Conservation (phyloP, 2,329 filamentous ascomycete genomes). For the Pseudocercospora musae region DNA sequence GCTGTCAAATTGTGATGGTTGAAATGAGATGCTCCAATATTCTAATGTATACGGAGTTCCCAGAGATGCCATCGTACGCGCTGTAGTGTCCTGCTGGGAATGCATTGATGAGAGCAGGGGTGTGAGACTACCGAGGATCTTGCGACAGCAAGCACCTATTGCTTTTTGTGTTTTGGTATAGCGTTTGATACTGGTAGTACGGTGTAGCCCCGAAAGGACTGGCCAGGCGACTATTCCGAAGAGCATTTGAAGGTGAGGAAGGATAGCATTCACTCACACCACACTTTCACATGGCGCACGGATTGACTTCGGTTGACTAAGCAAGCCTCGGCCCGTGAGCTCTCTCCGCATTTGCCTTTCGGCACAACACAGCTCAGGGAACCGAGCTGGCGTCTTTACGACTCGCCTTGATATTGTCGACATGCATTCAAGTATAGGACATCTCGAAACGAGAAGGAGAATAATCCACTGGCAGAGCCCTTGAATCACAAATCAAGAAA, state of each 20-base stretch:
- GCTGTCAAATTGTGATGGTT: not conserved
- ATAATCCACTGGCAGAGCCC: not conserved
- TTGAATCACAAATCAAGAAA: not conserved
- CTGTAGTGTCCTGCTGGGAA: not conserved
- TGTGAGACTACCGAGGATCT: not conserved
- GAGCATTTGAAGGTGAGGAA: not conserved
- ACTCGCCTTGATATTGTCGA: not conserved
- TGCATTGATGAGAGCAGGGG: not conserved
- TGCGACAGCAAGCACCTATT: not conserved
- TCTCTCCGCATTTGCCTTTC: slow-evolving; percentile 1
- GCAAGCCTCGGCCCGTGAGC: not conserved
- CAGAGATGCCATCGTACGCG: not conserved
- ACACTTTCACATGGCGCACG: not conserved
- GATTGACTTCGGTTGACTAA: not conserved
- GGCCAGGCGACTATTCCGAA: not conserved
- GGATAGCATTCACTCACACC: not conserved
- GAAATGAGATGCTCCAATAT: not conserved
- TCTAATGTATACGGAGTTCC: not conserved
- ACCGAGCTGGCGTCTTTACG: not conserved
- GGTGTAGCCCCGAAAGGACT: not conserved
- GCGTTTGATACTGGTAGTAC: not conserved
- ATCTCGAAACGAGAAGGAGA: not conserved
- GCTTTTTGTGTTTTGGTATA: not conserved
- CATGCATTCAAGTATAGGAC: slow-evolving; percentile 1
- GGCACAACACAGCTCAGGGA: slow-evolving; percentile 4